These are phyloP conservation scores for Ustilago lituana DNA, from an alignment of 1,284 basidiomycete species.

Conservation along the genomic window DNA sequence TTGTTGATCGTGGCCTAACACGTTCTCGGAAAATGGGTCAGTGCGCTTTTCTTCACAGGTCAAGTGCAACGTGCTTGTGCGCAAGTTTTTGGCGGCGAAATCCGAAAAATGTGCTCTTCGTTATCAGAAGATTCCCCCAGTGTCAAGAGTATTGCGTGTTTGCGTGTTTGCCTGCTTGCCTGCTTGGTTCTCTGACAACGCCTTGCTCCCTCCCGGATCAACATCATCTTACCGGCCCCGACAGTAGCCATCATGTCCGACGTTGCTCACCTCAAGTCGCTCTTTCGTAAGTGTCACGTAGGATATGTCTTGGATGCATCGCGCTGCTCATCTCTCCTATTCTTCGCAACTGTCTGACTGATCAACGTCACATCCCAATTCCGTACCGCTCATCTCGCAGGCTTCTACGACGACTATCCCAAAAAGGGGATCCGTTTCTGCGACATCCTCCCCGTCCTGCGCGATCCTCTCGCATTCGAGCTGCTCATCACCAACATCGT, in stretches of 20 bases:
- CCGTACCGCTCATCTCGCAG: slow-evolving; percentile 2
- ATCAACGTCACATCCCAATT: no score
- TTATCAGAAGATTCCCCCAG: no score
- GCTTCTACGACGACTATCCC: slow-evolving; percentile 65
- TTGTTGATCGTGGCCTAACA: no score
- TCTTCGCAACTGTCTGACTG: no score
- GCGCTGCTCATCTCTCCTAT: no score
- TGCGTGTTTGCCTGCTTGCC: no score
- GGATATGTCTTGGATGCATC: no score
- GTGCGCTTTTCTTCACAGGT: no score
- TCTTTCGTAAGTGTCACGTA: slow-evolving; percentile 47
- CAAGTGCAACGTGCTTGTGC: neutral
- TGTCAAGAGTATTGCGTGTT: no score
- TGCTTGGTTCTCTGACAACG: neutral
- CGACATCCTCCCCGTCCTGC: slow-evolving; percentile 66
- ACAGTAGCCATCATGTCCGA: slow-evolving; percentile 45
- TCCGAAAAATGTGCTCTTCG: slow-evolving; percentile 17
- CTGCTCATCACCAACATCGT: slow-evolving; percentile 89
- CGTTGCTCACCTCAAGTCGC: slow-evolving; percentile 57
- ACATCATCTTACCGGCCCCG: neutral
- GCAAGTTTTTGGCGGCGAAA: slow-evolving; percentile 10
- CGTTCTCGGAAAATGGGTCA: no score
- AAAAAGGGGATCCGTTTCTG: slow-evolving; percentile 66
- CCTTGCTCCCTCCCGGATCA: neutral
- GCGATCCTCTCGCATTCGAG: slow-evolving; percentile 66